Conservation (phyloP, 805 yeast species). For the Lipomyces spencermartinsiae region DNA sequence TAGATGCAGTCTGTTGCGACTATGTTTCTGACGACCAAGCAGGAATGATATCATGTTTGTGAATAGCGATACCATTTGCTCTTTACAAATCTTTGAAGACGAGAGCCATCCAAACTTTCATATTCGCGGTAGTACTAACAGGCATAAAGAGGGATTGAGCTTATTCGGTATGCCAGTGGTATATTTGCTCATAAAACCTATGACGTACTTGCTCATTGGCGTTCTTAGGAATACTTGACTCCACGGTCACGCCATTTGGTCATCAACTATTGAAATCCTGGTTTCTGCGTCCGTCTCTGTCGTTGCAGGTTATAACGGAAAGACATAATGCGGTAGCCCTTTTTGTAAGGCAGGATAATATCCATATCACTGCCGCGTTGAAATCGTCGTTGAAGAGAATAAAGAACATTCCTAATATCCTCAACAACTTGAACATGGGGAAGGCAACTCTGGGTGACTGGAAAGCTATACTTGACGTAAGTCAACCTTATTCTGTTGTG, state of each 20-base stretch:
- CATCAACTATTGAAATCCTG: constrained; percentile 45
- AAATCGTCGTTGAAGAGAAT: constrained; percentile 40
- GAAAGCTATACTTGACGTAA: constrained; percentile 43
- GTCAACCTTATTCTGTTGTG: constrained; percentile 32
- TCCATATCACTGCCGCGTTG: constrained; percentile 40
- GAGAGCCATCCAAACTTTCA: constrained; percentile 40
- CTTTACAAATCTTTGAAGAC: constrained; percentile 42
- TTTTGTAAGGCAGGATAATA: constrained; percentile 41
- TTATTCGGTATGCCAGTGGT: constrained; percentile 21
- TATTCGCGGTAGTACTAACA: constrained; percentile 24
- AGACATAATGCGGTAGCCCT: constrained; percentile 45
- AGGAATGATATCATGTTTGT: constrained; percentile 40
- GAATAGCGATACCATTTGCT: constrained; percentile 44
- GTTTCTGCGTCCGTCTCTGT: constrained; percentile 48
- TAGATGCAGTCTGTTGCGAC: background rate
- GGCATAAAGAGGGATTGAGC: constrained; percentile 33
- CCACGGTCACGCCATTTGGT: constrained; percentile 46
- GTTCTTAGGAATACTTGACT: constrained; percentile 35
- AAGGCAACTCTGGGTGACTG: constrained; percentile 44
- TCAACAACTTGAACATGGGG: constrained; percentile 42
- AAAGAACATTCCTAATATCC: constrained; percentile 44
- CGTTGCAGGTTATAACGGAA: constrained; percentile 42
- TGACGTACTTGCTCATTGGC: background rate
- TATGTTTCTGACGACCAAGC: background rate
- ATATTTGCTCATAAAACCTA: background rate